Evolutionary conservation across 192 early-diverging fungal genomes (phyloP), one percentile per base, ranked within the genome.

Genomic region (Backusella circina): DNA sequence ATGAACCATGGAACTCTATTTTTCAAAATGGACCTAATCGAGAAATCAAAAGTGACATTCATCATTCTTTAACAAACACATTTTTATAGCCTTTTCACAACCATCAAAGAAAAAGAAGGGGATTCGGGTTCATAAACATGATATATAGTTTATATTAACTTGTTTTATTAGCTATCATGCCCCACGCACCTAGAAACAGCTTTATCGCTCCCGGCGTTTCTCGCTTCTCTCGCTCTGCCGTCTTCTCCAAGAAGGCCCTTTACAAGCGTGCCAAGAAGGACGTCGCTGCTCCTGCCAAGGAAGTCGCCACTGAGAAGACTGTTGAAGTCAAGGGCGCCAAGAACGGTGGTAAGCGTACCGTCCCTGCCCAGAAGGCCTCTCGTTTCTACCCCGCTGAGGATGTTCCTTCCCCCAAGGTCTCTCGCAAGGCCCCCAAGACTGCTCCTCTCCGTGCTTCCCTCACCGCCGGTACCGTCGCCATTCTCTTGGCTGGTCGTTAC

Each of bases 391-490:
- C 93, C 32, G 96, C 95, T 79, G 94, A 93, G 79, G 95, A 96
- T 81, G 90, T 91, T 75, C 88, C 89, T 65, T 71, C 81, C 71
- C 90, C 93, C 85, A 96, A 95, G 91, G 84, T 84, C 72, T 84
- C 88, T 78, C 92, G 95, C 86, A 95, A 94, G 92, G 77, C 89
- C 69, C 78, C 86, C 79, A 88, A 90, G 81, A 79, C 88, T 67
- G 85, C 87, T 65, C 83, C 86, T 74, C 91, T 98, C 84, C 96
- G 98, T 86, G 76, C 87, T 75, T 87, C 93, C 85, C 98, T 99
- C 89, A 96, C 95, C 73, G 95, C 98, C 79, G 98, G 98, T 71
- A 96, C 98, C 85, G 93, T 99, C 76, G 88, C 99, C 65, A 99
- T 99, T 80, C 90, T 99, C 76, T 88, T 99, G 74, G 88, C 88